Evolutionary conservation across 805 yeast genomes (phyloP).

Genomic region (Metschnikowia koreensis): DNA sequence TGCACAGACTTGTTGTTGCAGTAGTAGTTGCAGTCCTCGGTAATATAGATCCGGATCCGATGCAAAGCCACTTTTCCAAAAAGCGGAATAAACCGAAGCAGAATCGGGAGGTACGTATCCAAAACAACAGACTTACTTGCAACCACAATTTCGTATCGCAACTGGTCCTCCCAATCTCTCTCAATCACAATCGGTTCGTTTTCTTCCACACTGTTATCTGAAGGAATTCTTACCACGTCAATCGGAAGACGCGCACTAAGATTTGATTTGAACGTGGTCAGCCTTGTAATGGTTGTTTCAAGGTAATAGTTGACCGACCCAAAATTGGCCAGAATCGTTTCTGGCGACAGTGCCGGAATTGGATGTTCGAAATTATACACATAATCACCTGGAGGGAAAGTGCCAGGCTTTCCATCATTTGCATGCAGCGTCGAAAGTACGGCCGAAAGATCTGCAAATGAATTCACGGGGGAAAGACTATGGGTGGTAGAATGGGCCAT

Average conservation of each 20-base stretch:
- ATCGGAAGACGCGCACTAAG: slow-evolving; percentile 63
- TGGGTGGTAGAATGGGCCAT: slow-evolving; percentile 24
- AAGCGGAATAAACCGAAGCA: slow-evolving; percentile 79
- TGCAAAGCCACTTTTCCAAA: slow-evolving; percentile 81
- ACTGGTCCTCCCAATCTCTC: slow-evolving; percentile 90
- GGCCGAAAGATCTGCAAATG: slow-evolving; percentile 25
- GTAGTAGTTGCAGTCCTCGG: slow-evolving; percentile 89
- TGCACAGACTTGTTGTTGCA: slow-evolving; percentile 86
- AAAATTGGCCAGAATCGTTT: slow-evolving; percentile 71
- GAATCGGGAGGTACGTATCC: slow-evolving; percentile 79
- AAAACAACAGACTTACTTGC: slow-evolving; percentile 87
- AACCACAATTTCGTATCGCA: slow-evolving; percentile 85
- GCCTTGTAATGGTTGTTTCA: slow-evolving; percentile 68
- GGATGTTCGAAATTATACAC: slow-evolving; percentile 90
- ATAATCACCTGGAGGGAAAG: slow-evolving; percentile 84
- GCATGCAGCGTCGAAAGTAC: slow-evolving; percentile 23
- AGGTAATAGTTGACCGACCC: slow-evolving; percentile 74
- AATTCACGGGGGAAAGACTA: slow-evolving; percentile 23
- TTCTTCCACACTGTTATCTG: slow-evolving; percentile 78
- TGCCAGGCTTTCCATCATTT: slow-evolving; percentile 19
- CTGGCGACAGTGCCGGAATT: slow-evolving; percentile 79
- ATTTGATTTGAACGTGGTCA: slow-evolving; percentile 84
- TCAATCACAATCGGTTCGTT: slow-evolving; percentile 90
- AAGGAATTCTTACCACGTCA: slow-evolving; percentile 68
- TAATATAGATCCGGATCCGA: slow-evolving; percentile 76